Conservation (phyloP, 2,329 filamentous ascomycete genomes). For the Trichoderma harzianum region DNA sequence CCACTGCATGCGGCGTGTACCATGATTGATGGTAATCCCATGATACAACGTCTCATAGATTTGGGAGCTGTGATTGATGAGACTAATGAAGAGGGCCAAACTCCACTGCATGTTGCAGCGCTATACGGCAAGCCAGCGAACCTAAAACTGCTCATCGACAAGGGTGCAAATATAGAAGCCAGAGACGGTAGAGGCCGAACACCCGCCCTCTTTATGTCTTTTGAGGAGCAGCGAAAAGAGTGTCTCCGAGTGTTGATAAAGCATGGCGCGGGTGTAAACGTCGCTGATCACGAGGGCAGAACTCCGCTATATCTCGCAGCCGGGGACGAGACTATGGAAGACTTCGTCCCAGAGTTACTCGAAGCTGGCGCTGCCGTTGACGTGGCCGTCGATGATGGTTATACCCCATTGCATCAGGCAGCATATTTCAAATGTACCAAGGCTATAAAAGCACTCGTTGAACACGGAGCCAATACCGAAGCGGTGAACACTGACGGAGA, state of each 20-base stretch:
- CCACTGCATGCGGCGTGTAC: neutral
- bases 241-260: neutral
- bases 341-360: neutral
- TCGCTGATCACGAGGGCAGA: neutral
- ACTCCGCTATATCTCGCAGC: neutral
- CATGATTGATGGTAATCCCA: neutral
- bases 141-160: neutral
- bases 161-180: neutral
- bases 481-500: neutral
- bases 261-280: neutral
- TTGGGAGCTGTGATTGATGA: neutral
- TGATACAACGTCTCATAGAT: neutral
- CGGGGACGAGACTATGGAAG: neutral
- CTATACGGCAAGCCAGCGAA: neutral
- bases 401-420: neutral
- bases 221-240: neutral
- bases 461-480: neutral
- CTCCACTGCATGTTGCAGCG: neutral
- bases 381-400: neutral
- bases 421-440: accelerated
- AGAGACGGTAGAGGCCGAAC: neutral
- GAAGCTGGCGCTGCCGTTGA: neutral
- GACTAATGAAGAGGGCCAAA: neutral
- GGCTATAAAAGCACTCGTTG: neutral
- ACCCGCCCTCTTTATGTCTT: too few species aligned